Evolutionary conservation across 495 filamentous ascomycete genomes (phyloP).

Genomic region (Neurospora sp.): DNA sequence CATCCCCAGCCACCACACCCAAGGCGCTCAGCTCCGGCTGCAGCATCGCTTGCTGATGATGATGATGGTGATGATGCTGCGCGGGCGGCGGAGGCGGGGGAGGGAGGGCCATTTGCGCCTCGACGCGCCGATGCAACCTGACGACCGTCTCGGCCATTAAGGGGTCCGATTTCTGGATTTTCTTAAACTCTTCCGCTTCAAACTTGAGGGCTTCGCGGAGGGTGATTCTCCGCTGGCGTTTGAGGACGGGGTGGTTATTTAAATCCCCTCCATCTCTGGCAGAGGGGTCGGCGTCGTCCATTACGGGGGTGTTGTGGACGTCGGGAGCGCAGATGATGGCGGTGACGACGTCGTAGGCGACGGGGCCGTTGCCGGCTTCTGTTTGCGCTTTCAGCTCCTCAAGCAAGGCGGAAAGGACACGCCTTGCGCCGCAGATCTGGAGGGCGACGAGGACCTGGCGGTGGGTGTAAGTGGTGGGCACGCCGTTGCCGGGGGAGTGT

Average conservation of each 20-base stretch:
- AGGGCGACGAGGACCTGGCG: slow-evolving; percentile 57
- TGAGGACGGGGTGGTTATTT: slow-evolving; percentile 3
- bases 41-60: slow-evolving; percentile 5
- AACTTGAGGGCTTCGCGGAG: slow-evolving; percentile 63
- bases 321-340: slow-evolving; percentile 66
- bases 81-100: slow-evolving; percentile 15
- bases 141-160: slow-evolving; percentile 60
- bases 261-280: slow-evolving; percentile 14
- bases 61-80: background rate
- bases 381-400: slow-evolving; percentile 54
- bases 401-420: slow-evolving; percentile 50
- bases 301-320: slow-evolving; percentile 19
- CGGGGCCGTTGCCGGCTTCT: slow-evolving; percentile 42
- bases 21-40: slow-evolving; percentile 19
- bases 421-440: slow-evolving; percentile 58
- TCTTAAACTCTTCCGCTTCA: slow-evolving; percentile 52
- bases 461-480: slow-evolving; percentile 70
- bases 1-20: slow-evolving; percentile 15
- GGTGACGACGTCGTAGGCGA: slow-evolving; percentile 64
- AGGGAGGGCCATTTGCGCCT: slow-evolving; percentile 40
- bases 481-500: slow-evolving; percentile 49
- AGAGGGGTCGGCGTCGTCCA: slow-evolving; percentile 14
- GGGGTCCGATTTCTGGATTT: slow-evolving; percentile 49
- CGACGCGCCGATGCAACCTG: slow-evolving; percentile 64
- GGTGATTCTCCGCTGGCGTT: slow-evolving; percentile 25